Base-by-base conservation (phyloP, 2,329 filamentous ascomycete species). In the Botryosphaeria dothidea region DNA sequence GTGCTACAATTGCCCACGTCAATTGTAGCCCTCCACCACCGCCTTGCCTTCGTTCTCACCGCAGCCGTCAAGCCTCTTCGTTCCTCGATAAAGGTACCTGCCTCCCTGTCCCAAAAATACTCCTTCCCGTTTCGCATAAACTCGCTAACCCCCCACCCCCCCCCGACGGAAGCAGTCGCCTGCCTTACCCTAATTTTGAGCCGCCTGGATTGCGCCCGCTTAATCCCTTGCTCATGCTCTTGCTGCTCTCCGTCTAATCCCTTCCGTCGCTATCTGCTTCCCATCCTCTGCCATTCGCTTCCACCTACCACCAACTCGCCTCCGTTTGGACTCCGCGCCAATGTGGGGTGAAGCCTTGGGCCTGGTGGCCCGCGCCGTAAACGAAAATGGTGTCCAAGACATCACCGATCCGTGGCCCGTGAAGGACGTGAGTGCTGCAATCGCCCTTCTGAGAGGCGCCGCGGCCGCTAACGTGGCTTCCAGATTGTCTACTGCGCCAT, bases 401-500 rank as follows among this genome's bases (percentile, higher is more conserved):
- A 77, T 79, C 51, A 69, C 67, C 25, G 77, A 76, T 54, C 75
- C 75, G 31, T 80, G 78, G 78, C 69, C 75, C 6, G 68, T 68
- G 66, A 78, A 79, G 66, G 76, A 80, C 68, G 78, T 80, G 64
- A 75, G 78, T 76, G 9, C 27, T n/a, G 3, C 15, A n/a, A 56
- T 8, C 8, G 13, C 21, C 31, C 25, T 3, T n/a, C 3, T 3
- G 1, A 4, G 21, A 11, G 3, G 5, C 9, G 2, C n/a, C 11
- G 83, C 97, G 95, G 75, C 93, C 73, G 11, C 38, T 57, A 15
- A 63, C 9, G 23, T 21, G 7, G 25, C n/a, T 3, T 3, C 7
- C 51, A 63, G 57, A 62, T 66, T 43, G 51, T 65, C 15, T 64
- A 64, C 60, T 54, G 48, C 15, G 45, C 66, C n/a, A 68, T 97